Evolutionary conservation across 345 rosid species (phyloP).

Genomic region (Melastoma malabathricum): DNA sequence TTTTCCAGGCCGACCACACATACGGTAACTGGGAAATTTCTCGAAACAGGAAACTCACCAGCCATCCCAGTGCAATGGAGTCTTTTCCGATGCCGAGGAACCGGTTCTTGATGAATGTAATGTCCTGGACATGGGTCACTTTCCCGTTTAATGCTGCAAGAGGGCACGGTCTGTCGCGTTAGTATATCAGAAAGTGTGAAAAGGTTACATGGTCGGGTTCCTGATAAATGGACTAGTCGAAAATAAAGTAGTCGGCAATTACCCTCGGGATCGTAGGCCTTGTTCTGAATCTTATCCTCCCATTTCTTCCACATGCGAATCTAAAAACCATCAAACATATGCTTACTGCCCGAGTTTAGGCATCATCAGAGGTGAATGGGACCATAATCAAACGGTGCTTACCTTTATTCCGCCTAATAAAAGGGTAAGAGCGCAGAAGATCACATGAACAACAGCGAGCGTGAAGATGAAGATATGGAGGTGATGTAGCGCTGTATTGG

Average conservation of each 20-base stretch:
- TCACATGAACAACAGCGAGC: conserved; percentile 60
- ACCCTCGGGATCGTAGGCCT: conserved; percentile 15
- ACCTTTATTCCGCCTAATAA: conserved; percentile 69
- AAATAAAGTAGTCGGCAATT: no score
- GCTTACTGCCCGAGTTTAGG: neutral
- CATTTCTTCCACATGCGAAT: conserved; percentile 69
- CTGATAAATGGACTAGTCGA: neutral
- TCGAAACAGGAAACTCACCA: conserved; percentile 48
- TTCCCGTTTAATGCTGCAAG: conserved; percentile 26
- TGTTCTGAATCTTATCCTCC: conserved; percentile 40
- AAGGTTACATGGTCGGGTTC: neutral
- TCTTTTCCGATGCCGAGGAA: conserved; percentile 61
- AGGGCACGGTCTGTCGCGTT: neutral
- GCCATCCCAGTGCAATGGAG: conserved; percentile 39
- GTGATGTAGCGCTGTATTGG: conserved; percentile 56
- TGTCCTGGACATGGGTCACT: conserved; percentile 46
- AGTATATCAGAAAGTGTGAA: neutral
- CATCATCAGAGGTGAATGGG: neutral
- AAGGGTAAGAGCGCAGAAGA: conserved; percentile 63
- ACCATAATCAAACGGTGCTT: neutral
- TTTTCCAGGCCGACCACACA: no score
- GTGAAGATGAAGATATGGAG: conserved; percentile 79
- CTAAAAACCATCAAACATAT: conserved; percentile 12
- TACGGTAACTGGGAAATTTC: no score
- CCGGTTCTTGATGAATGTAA: conserved; percentile 54